These are phyloP conservation scores for Suhomyces pyralidae DNA, from an alignment of 805 yeast species.

Conservation along the genomic window DNA sequence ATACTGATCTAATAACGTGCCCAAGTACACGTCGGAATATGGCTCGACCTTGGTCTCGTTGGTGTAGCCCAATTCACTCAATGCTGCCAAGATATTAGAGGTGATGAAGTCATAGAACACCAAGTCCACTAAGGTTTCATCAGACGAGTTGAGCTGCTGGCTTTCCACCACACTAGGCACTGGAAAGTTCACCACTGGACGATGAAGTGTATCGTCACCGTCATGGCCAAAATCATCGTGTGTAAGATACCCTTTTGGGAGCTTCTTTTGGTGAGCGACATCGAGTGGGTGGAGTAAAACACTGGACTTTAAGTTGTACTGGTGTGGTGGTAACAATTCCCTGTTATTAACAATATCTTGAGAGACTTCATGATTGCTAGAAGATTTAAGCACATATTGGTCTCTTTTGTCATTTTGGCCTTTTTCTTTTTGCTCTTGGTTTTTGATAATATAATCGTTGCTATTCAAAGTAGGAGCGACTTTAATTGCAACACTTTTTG, in stretches of 20 bases:
- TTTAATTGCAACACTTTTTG: constrained; percentile 52
- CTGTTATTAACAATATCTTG: not conserved
- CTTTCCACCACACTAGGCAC: constrained; percentile 81
- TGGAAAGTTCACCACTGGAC: constrained; percentile 52
- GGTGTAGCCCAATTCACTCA: constrained; percentile 23
- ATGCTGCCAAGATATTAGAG: constrained; percentile 32
- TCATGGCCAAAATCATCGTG: constrained; percentile 77
- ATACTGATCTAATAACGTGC: constrained; percentile 31
- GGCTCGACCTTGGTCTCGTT: constrained; percentile 11
- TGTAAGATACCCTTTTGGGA: constrained; percentile 74
- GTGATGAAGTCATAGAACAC: constrained; percentile 75
- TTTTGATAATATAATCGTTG: constrained; percentile 41
- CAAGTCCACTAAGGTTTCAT: constrained; percentile 51
- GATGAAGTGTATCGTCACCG: constrained; percentile 83
- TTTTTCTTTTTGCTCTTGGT: not conserved
- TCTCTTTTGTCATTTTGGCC: not conserved
- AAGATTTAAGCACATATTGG: not conserved
- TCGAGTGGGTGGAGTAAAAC: not conserved
- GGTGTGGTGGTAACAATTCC: constrained; percentile 7
- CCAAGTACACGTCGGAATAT: constrained; percentile 35
- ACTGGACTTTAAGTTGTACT: not conserved
- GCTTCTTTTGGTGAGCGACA: constrained; percentile 6
- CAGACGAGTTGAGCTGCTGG: constrained; percentile 27
- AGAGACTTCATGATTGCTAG: no score
- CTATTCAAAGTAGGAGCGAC: constrained; percentile 58